Evolutionary conservation across 495 filamentous ascomycete genomes (phyloP).

Genomic region (Schizothecium vesticola): DNA sequence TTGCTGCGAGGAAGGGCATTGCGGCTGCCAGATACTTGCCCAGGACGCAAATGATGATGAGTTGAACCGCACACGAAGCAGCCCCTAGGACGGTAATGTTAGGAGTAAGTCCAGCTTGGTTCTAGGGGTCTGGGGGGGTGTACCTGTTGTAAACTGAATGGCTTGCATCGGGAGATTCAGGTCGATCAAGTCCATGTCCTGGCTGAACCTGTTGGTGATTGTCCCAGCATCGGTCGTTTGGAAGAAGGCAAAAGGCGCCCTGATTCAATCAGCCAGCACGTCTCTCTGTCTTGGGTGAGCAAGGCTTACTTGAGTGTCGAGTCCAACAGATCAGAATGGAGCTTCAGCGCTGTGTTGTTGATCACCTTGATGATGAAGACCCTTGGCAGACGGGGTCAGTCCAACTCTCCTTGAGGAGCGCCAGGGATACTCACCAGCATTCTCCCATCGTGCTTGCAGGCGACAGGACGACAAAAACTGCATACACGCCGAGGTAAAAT

Average conservation of each 20-base stretch:
- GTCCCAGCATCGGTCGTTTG: constrained; percentile 20
- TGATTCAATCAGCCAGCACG: background rate
- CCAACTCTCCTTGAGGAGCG: background rate
- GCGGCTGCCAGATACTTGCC: constrained; percentile 23
- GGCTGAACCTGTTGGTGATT: constrained; percentile 27
- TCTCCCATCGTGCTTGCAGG: background rate
- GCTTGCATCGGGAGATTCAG: constrained; percentile 8
- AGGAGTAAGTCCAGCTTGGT: background rate
- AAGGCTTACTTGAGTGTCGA: constrained; percentile 1
- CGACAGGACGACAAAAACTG: constrained; percentile 38
- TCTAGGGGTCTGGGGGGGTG: too few relatives aligned
- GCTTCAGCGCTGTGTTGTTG: constrained; percentile 6
- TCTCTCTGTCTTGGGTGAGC: background rate
- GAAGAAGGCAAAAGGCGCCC: constrained; percentile 27
- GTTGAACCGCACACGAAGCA: constrained; percentile 19
- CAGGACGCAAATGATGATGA: constrained; percentile 26
- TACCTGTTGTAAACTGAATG: constrained; percentile 5
- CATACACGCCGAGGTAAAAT: constrained; percentile 54
- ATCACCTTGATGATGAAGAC: constrained; percentile 10
- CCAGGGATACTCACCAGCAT: background rate
- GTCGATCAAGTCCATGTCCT: constrained; percentile 26
- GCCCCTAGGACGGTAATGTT: background rate
- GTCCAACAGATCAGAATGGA: constrained; percentile 12
- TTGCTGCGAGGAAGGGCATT: constrained; percentile 21
- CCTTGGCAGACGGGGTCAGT: background rate